These are phyloP conservation scores for Botrytis pseudocinerea DNA, from an alignment of 2,329 filamentous ascomycete genomes.

Conservation along the genomic window DNA sequence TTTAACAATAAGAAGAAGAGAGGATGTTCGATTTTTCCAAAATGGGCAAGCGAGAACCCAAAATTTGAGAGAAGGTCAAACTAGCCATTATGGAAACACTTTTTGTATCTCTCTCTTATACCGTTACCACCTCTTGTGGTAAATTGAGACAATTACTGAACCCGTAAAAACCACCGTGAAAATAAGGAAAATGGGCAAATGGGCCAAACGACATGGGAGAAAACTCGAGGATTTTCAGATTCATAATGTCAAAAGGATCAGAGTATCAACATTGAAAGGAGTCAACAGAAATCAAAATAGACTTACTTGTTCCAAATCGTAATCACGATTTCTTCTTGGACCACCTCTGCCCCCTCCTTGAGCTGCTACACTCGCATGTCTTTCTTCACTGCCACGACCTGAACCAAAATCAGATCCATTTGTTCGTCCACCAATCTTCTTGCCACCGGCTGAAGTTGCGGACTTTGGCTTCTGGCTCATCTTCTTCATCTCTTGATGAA, in stretches of 20 bases:
- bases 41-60: slow-evolving; percentile 11
- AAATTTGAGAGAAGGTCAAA: not conserved
- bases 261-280: slow-evolving; percentile 25
- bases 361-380: slow-evolving; percentile 61
- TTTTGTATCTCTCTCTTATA: not conserved
- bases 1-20: slow-evolving; percentile 7
- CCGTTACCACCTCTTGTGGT: not conserved
- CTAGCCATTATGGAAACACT: not conserved
- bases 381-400: slow-evolving; percentile 75
- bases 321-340: slow-evolving; percentile 74
- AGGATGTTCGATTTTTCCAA: slow-evolving; percentile 3
- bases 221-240: not conserved
- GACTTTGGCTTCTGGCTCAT: slow-evolving; percentile 45
- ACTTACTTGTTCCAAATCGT: slow-evolving; percentile 79
- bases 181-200: not conserved
- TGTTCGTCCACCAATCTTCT: slow-evolving; percentile 52
- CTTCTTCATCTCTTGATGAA: slow-evolving; percentile 64
- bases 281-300: slow-evolving; percentile 48
- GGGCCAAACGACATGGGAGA: no score
- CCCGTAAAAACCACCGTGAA: not conserved
- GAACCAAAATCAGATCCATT: slow-evolving; percentile 61
- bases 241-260: not conserved
- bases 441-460: slow-evolving; percentile 58
- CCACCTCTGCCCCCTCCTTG: slow-evolving; percentile 58
- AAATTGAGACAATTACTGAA: not conserved